Evolutionary conservation across 768 basidiomycete species (phyloP).

Genomic region (Cantharellus cinnabarinus): DNA sequence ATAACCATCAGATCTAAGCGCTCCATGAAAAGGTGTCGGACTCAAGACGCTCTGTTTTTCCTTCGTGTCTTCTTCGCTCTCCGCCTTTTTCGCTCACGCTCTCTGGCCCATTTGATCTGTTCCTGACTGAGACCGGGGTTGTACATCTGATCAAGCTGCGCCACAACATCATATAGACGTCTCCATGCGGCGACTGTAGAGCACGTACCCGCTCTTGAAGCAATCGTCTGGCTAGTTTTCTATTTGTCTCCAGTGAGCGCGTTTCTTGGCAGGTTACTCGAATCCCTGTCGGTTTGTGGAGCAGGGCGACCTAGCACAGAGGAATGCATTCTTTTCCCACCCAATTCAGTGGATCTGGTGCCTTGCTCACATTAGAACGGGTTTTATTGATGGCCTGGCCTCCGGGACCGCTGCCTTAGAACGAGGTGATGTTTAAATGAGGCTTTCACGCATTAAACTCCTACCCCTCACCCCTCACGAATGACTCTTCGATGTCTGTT

Average conservation of each 20-base stretch:
- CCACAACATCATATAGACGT: not conserved
- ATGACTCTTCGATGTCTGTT: slow-evolving; percentile 67
- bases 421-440: not conserved
- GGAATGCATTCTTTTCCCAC: not conserved
- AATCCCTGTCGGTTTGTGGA: slow-evolving; percentile 76
- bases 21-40: not conserved
- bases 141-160: slow-evolving; percentile 43
- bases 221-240: slow-evolving; percentile 51
- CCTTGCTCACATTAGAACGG: slow-evolving; percentile 24
- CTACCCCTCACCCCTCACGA: slow-evolving; percentile 49
- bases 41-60: slow-evolving; percentile 4
- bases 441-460: not conserved
- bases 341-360: not conserved
- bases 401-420: slow-evolving; percentile 68
- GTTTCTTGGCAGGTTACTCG: slow-evolving; percentile 79
- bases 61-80: slow-evolving; percentile 63
- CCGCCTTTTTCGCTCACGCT: slow-evolving; percentile 54
- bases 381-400: slow-evolving; percentile 98
- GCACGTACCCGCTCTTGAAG: slow-evolving; percentile 45
- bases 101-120: slow-evolving; percentile 46
- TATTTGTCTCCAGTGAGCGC: slow-evolving; percentile 60
- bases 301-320: slow-evolving; percentile 38
- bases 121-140: slow-evolving; percentile 65
- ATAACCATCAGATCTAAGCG: no score
- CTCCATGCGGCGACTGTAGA: not conserved